These are phyloP conservation scores for Pontederia paniculata DNA, from an alignment of 176 grass and related monocot species.

Conservation along the genomic window DNA sequence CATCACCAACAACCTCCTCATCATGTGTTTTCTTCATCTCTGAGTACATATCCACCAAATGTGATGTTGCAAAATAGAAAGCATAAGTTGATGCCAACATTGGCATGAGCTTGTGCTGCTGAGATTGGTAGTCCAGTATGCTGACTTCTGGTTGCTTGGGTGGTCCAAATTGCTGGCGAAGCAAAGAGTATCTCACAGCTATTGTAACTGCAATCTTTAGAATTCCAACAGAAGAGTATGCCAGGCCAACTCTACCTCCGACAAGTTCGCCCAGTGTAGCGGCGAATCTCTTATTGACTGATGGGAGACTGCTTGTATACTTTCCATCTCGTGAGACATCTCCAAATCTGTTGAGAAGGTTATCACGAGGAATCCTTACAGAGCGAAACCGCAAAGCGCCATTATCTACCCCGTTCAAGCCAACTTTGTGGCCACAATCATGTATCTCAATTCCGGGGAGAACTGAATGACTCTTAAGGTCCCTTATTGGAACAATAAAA, in stretches of 20 bases:
- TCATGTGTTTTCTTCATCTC: slow-evolving; percentile 95
- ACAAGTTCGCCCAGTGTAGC: slow-evolving; percentile 94
- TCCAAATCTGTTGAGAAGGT: slow-evolving; percentile 93
- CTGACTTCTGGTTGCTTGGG: slow-evolving; percentile 78
- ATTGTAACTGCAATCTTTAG: slow-evolving; percentile 88
- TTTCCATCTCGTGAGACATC: slow-evolving; percentile 90
- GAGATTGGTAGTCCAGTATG: slow-evolving; percentile 90
- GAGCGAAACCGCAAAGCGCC: slow-evolving; percentile 71
- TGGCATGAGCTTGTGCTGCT: slow-evolving; percentile 94
- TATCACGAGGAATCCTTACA: slow-evolving; percentile 83
- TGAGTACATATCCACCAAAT: slow-evolving; percentile 64
- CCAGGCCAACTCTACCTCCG: slow-evolving; percentile 72
- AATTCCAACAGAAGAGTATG: slow-evolving; percentile 67
- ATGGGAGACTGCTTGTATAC: slow-evolving; percentile 82
- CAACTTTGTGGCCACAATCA: slow-evolving; percentile 96
- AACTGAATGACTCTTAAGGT: slow-evolving; percentile 61
- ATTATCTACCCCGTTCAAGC: slow-evolving; percentile 96
- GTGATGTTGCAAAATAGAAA: slow-evolving; percentile 69
- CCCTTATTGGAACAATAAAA: slow-evolving; percentile 81
- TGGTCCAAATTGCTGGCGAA: slow-evolving; percentile 94
- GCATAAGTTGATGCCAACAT: slow-evolving; percentile 88
- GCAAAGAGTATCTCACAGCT: slow-evolving; percentile 75
- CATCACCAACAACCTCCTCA: slow-evolving; percentile 59
- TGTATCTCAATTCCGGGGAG: slow-evolving; percentile 91
- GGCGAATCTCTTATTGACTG: slow-evolving; percentile 87